phyloP scores from a whole-genome alignment of 2,329 filamentous ascomycete genomes.

The Cladophialophora immunda region DNA sequence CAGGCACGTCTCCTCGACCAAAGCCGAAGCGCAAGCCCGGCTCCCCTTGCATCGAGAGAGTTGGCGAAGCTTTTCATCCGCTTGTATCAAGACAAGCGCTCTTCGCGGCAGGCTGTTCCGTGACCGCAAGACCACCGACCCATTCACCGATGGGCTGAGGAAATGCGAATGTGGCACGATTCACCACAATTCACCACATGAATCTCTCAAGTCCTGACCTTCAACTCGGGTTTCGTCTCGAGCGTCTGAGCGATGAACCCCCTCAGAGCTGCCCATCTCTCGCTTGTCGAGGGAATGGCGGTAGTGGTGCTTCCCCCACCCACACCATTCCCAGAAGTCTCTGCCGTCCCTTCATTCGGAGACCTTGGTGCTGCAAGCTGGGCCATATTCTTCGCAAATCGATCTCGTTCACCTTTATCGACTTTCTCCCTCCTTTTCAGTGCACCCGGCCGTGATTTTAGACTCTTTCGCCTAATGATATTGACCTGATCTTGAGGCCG shows the following conservation, averaged over 20 bases:
- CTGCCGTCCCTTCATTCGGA: too few relatives aligned
- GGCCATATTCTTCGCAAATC: constrained; percentile 85
- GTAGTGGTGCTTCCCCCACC: background rate
- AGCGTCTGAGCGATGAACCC: constrained; percentile 86
- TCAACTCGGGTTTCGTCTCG: constrained; percentile 68
- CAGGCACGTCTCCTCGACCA: background rate
- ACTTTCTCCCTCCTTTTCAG: constrained; percentile 84
- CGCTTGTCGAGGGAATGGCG: constrained; percentile 55
- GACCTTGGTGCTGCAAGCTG: constrained; percentile 59
- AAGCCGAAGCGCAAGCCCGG: background rate
- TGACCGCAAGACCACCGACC: background rate
- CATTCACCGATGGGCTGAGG: background rate
- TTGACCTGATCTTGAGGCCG: constrained; percentile 60
- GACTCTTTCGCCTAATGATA: constrained; percentile 76
- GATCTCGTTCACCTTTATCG: constrained; percentile 79
- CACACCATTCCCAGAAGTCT: background rate
- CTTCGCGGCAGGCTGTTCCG: background rate
- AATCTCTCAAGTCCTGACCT: constrained; percentile 26
- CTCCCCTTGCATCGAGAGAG: background rate
- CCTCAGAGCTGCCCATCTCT: constrained; percentile 81
- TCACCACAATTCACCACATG: background rate
- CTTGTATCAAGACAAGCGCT: background rate
- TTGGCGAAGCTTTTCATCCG: too few relatives aligned
- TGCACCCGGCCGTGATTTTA: constrained; percentile 79
- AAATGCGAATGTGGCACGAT: background rate